Percentiles rank a stretch among this genome's conserved stretches.
These are phyloP conservation scores for Phytophthora megakarya DNA, from an alignment of 352 stramenopile genomes.

Conservation along the genomic window DNA sequence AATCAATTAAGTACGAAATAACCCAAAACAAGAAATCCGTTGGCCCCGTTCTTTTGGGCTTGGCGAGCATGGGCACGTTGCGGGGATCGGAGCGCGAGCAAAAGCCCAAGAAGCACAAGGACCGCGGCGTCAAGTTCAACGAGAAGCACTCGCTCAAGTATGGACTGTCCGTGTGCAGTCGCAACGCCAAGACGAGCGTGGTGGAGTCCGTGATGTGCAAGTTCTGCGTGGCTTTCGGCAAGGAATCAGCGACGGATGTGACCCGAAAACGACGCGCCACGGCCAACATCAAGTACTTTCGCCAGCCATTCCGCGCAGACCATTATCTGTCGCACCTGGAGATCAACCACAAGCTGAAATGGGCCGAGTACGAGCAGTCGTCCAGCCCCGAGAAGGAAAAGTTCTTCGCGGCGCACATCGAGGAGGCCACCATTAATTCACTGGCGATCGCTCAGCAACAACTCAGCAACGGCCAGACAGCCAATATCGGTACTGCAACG, in stretches of 20 bases:
- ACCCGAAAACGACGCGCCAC: constrained; percentile 65
- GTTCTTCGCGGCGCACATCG: constrained; percentile 50
- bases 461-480: constrained; percentile 15
- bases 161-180: constrained; percentile 64
- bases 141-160: constrained; percentile 77
- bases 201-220: constrained; percentile 79
- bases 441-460: constrained; percentile 38
- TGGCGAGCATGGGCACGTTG: constrained; percentile 31
- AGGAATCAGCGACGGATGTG: constrained; percentile 55
- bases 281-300: constrained; percentile 79
- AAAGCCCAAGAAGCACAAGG: constrained; percentile 57
- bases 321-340: constrained; percentile 72
- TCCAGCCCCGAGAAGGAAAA: constrained; percentile 58
- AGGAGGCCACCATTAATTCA: constrained; percentile 40
- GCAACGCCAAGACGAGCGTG: constrained; percentile 49
- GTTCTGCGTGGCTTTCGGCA: constrained; percentile 76
- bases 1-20: no score
- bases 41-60: constrained; percentile 3
- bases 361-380: constrained; percentile 64
- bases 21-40: neutral
- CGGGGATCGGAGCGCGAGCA: constrained; percentile 23
- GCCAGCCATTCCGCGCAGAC: constrained; percentile 66
- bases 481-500: neutral
- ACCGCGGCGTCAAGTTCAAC: constrained; percentile 69
- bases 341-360: constrained; percentile 74